Evolutionary conservation across 2,329 filamentous ascomycete species (phyloP), one percentile per base, ranked within the genome.

Genomic region (Clarireedia paspali): DNA sequence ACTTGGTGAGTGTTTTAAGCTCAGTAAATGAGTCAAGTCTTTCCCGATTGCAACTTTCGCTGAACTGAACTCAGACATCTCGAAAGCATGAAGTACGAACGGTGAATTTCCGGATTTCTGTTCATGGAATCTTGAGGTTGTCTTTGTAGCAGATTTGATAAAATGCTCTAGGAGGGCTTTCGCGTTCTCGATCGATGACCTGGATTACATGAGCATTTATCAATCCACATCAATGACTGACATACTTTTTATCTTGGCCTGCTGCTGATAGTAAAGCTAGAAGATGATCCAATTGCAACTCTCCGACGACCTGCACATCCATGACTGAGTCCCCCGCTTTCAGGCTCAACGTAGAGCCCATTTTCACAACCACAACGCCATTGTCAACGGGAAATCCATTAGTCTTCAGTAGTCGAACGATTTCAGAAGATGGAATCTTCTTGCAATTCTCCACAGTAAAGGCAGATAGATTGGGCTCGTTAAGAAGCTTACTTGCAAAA

Each of bases 401-500:
- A 20, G 3, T 20, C 9, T 42, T 6, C 39, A 42, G 39, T 6
- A 20, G 9, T 17, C 9, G 39, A 20, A 20, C 15, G 17, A 42
- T 10, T 20, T 42, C 39, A 9, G 39, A 2, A 4, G 39, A 12
- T 20, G 39, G 6, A 10, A 46, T 34, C 7, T 38, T 53, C 6
- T 55, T 58, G 39, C 44, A 44, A 34, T 50, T 47, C 7, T 59
- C 55, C 1, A 53, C 39, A 9, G 53, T 56, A 40, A 66, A 61
- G 44, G 59, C 63, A 10, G 60, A 47, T 2, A 66, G 40, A 42
- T 60, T 56, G 39, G 58, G 60, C 38, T 62, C 59, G 30, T 55
- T 56, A 40, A 66, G 30, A 26, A 66, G 57, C 55, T 62, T 63
- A 51, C 60, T 63, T 27, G 64, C 63, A 50, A 66, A 58, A 45